These are phyloP conservation scores for Didymella lethalis DNA, from an alignment of 2,329 filamentous ascomycete species.

Conservation along the genomic window DNA sequence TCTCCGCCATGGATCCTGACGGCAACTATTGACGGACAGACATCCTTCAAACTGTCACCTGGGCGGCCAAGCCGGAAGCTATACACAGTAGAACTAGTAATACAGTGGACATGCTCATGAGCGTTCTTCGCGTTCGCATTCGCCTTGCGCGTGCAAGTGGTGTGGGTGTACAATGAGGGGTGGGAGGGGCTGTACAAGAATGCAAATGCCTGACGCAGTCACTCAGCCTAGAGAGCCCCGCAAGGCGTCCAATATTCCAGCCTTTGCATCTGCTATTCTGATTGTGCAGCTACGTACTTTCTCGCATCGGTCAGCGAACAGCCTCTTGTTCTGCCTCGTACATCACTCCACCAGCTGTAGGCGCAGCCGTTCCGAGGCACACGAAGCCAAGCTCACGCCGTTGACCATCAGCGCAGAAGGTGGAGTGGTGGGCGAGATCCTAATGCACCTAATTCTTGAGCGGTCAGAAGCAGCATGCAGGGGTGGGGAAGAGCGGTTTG, in stretches of 20 bases:
- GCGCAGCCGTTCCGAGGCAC: conserved; percentile 9
- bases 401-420: conserved; percentile 2
- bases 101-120: conserved; percentile 8
- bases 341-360: conserved; percentile 10
- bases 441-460: not conserved
- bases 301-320: conserved; percentile 4
- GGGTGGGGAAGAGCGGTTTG: conserved; percentile 14
- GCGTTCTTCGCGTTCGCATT: conserved; percentile 17
- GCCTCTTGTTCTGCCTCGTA: conserved; percentile 17
- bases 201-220: conserved; percentile 8
- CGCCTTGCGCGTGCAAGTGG: conserved; percentile 8
- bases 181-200: conserved; percentile 22
- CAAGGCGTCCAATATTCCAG: conserved; percentile 10
- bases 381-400: conserved; percentile 12
- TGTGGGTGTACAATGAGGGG: conserved; percentile 20
- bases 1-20: conserved; percentile 21
- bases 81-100: conserved; percentile 1
- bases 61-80: conserved; percentile 10
- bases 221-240: conserved; percentile 3
- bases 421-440: conserved; percentile 5
- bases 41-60: conserved; percentile 8
- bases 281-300: conserved; percentile 4
- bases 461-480: conserved; percentile 20
- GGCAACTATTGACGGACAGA: conserved; percentile 16
- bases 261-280: not conserved